Percentiles rank a stretch among this genome's conserved stretches.
phyloP scores from a whole-genome alignment of 495 filamentous ascomycete genomes.

The Terfezia claveryi region DNA sequence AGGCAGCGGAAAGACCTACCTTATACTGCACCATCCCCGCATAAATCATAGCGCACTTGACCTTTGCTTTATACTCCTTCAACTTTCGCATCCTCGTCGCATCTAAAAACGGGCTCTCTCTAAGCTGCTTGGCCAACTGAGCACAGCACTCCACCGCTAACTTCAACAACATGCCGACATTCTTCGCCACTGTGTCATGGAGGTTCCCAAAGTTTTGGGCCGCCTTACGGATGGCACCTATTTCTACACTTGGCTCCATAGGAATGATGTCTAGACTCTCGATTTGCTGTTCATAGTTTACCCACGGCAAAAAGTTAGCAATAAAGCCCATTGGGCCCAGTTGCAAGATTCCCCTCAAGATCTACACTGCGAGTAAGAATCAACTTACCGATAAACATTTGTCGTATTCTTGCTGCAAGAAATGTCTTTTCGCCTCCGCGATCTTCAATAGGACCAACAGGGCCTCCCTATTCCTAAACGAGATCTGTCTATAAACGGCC shows the following conservation, averaged over 20 bases:
- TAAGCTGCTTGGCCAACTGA: constrained; percentile 44
- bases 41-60: constrained; percentile 78
- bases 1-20: constrained; percentile 20
- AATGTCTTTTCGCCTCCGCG: constrained; percentile 48
- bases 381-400: constrained; percentile 59
- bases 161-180: constrained; percentile 69
- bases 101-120: constrained; percentile 45
- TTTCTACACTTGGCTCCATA: constrained; percentile 42
- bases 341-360: no score
- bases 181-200: constrained; percentile 55
- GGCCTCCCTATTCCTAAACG: constrained; percentile 38
- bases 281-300: constrained; percentile 36
- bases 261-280: constrained; percentile 53
- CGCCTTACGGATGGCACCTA: constrained; percentile 46
- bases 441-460: constrained; percentile 54
- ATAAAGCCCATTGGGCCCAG: not conserved
- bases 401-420: constrained; percentile 51
- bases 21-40: constrained; percentile 85
- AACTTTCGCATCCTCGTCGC: constrained; percentile 46
- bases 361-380: not conserved
- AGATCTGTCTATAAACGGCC: constrained; percentile 11
- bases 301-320: not conserved
- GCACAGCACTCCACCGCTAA: constrained; percentile 79
- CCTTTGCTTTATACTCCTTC: constrained; percentile 48
- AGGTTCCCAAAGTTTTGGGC: constrained; percentile 57